Conservation (phyloP, 768 basidiomycete genomes). For the Sistotremastrum suecicum region DNA sequence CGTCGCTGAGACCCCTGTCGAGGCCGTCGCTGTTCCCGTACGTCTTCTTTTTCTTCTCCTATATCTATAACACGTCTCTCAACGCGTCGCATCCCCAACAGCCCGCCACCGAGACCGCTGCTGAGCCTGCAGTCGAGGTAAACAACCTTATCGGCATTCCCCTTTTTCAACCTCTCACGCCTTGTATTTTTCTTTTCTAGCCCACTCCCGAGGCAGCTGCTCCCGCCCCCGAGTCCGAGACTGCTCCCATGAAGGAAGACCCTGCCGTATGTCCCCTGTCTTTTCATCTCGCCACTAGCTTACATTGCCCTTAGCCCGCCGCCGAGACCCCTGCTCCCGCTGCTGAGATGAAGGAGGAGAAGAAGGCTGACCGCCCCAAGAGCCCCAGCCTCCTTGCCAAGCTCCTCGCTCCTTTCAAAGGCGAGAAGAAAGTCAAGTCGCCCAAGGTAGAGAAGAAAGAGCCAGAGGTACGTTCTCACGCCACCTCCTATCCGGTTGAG, state of each 20-base stretch:
- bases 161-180: conserved; percentile 1
- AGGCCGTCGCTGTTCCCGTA: conserved; percentile 22
- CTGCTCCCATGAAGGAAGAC: conserved; percentile 17
- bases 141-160: conserved; percentile 2
- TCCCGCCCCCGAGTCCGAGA: conserved; percentile 17
- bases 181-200: conserved; percentile 12
- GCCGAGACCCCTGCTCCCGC: conserved; percentile 24
- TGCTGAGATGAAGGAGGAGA: conserved; percentile 27
- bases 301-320: neutral
- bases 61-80: conserved; percentile 1
- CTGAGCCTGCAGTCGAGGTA: conserved; percentile 21
- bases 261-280: conserved; percentile 7
- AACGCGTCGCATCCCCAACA: conserved; percentile 15
- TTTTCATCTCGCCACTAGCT: no score
- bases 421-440: conserved; percentile 27
- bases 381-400: conserved; percentile 66
- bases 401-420: conserved; percentile 68
- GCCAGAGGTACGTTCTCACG: conserved; percentile 29
- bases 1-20: conserved; percentile 40
- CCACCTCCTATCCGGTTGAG: no score
- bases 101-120: conserved; percentile 25
- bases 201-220: conserved; percentile 15
- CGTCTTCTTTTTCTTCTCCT: conserved; percentile 8
- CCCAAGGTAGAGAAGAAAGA: conserved; percentile 52
- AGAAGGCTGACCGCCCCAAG: conserved; percentile 74